phyloP scores from a whole-genome alignment of 768 basidiomycete species.

The Collybia mongolica region DNA sequence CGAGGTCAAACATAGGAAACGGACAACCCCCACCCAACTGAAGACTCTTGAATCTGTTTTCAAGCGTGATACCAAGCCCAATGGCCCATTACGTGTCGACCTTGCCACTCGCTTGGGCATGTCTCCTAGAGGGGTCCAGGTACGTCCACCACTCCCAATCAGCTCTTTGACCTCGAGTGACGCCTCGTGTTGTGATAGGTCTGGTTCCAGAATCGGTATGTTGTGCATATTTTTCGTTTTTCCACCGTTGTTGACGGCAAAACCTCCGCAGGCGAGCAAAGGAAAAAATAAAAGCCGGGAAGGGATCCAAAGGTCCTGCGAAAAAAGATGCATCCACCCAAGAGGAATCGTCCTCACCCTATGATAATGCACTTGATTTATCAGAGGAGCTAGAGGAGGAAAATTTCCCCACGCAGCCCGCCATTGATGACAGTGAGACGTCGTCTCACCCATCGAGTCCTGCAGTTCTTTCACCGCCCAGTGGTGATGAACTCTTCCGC shows the following conservation, averaged over 20 bases:
- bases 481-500: slow-evolving; percentile 27
- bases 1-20: slow-evolving; percentile 91
- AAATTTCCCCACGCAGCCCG: slow-evolving; percentile 3
- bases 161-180: slow-evolving; percentile 6
- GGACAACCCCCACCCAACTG: slow-evolving; percentile 87
- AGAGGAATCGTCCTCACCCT: slow-evolving; percentile 24
- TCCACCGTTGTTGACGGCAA: slow-evolving; percentile 6
- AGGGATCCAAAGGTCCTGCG: slow-evolving; percentile 35
- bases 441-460: slow-evolving; percentile 26
- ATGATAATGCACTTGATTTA: slow-evolving; percentile 16
- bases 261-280: slow-evolving; percentile 66
- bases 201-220: slow-evolving; percentile 87
- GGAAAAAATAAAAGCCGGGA: slow-evolving; percentile 68
- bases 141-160: slow-evolving; percentile 32
- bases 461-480: slow-evolving; percentile 34
- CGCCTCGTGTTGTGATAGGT: slow-evolving; percentile 50
- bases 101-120: slow-evolving; percentile 85
- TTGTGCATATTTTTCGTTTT: slow-evolving; percentile 8
- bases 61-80: slow-evolving; percentile 88
- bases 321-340: slow-evolving; percentile 17
- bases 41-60: slow-evolving; percentile 88
- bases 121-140: slow-evolving; percentile 95
- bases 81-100: slow-evolving; percentile 72
- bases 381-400: slow-evolving; percentile 10
- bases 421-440: slow-evolving; percentile 12